Percentiles rank a stretch among this genome's conserved stretches.
Conservation (phyloP, 2,329 filamentous ascomycete species). For the Fusarium vanettenii region DNA sequence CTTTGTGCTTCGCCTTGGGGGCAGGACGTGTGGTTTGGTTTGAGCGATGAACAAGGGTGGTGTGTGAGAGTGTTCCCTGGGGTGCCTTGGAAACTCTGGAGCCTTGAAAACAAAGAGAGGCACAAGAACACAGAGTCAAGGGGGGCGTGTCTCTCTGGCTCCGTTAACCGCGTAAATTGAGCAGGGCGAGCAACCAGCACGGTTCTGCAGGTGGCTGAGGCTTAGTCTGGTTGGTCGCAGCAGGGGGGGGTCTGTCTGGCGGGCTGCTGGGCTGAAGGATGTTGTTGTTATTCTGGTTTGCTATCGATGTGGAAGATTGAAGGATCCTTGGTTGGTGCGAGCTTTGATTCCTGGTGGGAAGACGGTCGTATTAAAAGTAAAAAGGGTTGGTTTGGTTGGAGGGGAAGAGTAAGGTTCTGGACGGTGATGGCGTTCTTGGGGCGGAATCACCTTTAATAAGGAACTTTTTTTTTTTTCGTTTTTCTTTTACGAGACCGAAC, state of each 20-base stretch:
- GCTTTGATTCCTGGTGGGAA: not conserved
- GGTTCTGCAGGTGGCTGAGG: slow-evolving; percentile 43
- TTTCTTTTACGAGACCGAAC: not conserved
- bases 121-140: slow-evolving; percentile 5
- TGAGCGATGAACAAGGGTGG: slow-evolving; percentile 25
- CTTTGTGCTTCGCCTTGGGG: slow-evolving; percentile 29
- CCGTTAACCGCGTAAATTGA: slow-evolving; percentile 16
- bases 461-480: not conserved
- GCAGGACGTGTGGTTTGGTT: slow-evolving; percentile 21
- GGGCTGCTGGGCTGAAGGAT: slow-evolving; percentile 21
- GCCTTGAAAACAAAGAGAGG: slow-evolving; percentile 26
- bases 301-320: slow-evolving; percentile 25
- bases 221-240: slow-evolving; percentile 40
- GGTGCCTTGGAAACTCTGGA: slow-evolving; percentile 30
- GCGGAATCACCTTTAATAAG: slow-evolving; percentile 18
- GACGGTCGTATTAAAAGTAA: not conserved
- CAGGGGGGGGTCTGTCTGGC: not conserved
- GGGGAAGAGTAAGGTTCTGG: slow-evolving; percentile 13
- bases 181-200: slow-evolving; percentile 34
- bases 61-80: not conserved
- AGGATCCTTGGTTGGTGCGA: slow-evolving; percentile 17
- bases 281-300: not conserved
- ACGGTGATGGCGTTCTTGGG: not conserved
- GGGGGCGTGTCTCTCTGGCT: slow-evolving; percentile 14
- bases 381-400: not conserved